Conservation (phyloP, 106 monocot species). For the Vanilla planifolia region DNA sequence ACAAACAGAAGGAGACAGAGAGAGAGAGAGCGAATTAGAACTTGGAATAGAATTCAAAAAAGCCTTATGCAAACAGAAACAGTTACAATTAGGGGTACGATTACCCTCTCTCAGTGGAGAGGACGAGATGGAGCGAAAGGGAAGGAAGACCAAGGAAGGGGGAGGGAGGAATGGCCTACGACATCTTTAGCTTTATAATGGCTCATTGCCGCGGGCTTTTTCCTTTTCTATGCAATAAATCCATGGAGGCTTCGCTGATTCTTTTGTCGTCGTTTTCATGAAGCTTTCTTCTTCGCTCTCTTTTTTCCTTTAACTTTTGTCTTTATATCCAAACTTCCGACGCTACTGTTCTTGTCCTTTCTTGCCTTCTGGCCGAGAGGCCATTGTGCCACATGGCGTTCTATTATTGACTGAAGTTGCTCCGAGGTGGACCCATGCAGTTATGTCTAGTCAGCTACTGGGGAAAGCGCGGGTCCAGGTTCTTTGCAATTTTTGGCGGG, state of each 20-base stretch:
- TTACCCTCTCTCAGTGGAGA: too few relatives aligned
- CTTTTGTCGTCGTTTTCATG: conserved; percentile 4
- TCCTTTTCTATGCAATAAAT: neutral
- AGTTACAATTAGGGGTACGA: too few relatives aligned
- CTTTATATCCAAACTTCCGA: conserved; percentile 13
- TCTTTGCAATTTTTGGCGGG: conserved; percentile 10
- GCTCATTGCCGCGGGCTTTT: neutral
- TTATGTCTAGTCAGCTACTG: conserved; percentile 5
- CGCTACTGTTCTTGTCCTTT: conserved; percentile 16
- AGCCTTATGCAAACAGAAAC: too few relatives aligned
- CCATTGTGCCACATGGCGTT: neutral
- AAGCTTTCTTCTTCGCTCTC: conserved; percentile 10
- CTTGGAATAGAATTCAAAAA: too few relatives aligned
- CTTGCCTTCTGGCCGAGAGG: neutral
- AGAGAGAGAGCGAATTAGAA: neutral
- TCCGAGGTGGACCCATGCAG: neutral
- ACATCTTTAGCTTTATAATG: conserved; percentile 16
- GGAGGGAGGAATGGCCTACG: neutral
- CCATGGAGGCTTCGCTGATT: neutral
- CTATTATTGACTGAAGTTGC: neutral
- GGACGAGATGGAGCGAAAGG: neutral
- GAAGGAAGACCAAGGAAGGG: neutral
- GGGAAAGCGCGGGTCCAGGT: conserved; percentile 12
- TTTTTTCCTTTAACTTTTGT: conserved; percentile 3
- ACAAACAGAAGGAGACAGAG: neutral